Conservation (phyloP, 345 rosid genomes). For the Brassica incana region DNA sequence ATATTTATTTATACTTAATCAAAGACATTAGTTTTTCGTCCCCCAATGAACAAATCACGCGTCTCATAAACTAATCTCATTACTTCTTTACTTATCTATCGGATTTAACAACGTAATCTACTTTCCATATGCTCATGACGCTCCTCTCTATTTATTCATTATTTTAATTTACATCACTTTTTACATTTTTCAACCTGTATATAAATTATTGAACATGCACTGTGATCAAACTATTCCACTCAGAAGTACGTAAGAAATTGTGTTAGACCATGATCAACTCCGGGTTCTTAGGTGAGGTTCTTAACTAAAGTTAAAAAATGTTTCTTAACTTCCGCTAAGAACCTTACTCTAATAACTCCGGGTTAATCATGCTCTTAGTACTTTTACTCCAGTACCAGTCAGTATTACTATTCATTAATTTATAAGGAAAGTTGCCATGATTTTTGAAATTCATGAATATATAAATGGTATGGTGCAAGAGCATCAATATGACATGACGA, state of each 20-base stretch:
- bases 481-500: constrained; percentile 33
- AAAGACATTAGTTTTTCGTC: neutral
- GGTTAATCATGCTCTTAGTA: neutral
- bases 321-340: no score
- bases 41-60: constrained; percentile 14
- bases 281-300: no score
- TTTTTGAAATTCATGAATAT: neutral
- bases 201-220: constrained; percentile 1
- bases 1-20: neutral
- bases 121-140: constrained; percentile 34
- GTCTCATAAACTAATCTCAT: constrained; percentile 11
- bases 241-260: constrained; percentile 4
- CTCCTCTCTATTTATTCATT: constrained; percentile 32
- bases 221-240: constrained; percentile 19
- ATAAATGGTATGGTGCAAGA: neutral
- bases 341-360: no score
- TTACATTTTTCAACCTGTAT: constrained; percentile 25
- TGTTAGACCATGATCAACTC: neutral
- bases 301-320: no score
- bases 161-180: constrained; percentile 20
- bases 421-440: neutral
- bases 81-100: constrained; percentile 16
- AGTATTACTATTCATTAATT: constrained; percentile 5
- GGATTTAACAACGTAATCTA: constrained; percentile 31
- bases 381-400: constrained; percentile 25